These are phyloP conservation scores for Trifolium repens DNA, from an alignment of 306 rosid species.

Conservation along the genomic window DNA sequence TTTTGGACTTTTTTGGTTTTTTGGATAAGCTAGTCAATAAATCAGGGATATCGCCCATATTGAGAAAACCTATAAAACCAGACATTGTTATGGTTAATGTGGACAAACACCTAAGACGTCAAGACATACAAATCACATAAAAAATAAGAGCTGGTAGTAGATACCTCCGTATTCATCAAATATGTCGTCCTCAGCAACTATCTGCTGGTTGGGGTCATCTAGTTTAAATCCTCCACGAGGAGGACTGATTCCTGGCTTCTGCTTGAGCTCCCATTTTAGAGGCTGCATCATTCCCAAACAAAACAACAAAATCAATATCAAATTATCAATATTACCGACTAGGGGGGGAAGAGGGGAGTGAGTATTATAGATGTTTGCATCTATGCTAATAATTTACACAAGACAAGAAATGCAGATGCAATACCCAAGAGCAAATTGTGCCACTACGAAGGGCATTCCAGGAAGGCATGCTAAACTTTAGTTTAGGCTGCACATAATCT, in stretches of 20 bases:
- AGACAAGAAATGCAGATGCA: not conserved
- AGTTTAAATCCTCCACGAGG: slow-evolving; percentile 95
- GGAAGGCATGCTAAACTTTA: not conserved
- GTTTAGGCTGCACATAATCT: not conserved
- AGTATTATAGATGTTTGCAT: slow-evolving; percentile 9
- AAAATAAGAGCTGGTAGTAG: slow-evolving; percentile 29
- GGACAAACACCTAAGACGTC: slow-evolving; percentile 15
- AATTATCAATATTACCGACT: slow-evolving; percentile 4
- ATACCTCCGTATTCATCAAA: slow-evolving; percentile 98
- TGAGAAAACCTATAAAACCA: slow-evolving; percentile 71
- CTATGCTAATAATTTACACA: slow-evolving; percentile 23
- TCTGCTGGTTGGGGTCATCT: slow-evolving; percentile 98
- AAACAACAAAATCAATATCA: slow-evolving; percentile 27
- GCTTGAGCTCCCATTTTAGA: slow-evolving; percentile 97
- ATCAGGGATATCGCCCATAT: slow-evolving; percentile 69
- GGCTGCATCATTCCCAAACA: slow-evolving; percentile 66
- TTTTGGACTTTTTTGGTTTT: slow-evolving; percentile 75
- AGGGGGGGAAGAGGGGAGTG: slow-evolving; percentile 3
- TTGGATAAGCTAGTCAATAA: slow-evolving; percentile 67
- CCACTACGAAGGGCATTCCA: not conserved
- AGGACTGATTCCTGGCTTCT: slow-evolving; percentile 98
- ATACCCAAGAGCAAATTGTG: not conserved
- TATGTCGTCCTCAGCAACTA: slow-evolving; percentile 93
- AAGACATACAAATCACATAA: slow-evolving; percentile 1
- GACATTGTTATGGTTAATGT: slow-evolving; percentile 21